These are phyloP conservation scores for Dioscorea cayenensis DNA, from an alignment of 116 monocot species.

Conservation along the genomic window DNA sequence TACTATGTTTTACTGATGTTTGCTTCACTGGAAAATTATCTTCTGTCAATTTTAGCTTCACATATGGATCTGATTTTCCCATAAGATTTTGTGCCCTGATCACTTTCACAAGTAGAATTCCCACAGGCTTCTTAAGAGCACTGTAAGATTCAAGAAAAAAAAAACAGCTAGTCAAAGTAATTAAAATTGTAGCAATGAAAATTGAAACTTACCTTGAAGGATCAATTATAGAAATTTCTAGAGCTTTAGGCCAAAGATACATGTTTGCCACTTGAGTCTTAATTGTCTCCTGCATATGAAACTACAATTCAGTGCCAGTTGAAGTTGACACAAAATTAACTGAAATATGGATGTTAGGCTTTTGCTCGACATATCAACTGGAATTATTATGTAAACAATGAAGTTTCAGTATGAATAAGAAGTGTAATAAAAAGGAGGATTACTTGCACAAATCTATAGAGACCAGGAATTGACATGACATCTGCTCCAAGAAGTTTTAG, in stretches of 20 bases:
- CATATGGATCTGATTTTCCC: slow-evolving; percentile 90
- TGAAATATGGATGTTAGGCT: background rate
- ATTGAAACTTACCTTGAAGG: slow-evolving; percentile 49
- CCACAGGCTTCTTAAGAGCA: slow-evolving; percentile 75
- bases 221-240: slow-evolving; percentile 80
- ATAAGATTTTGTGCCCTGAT: slow-evolving; percentile 65
- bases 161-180: background rate
- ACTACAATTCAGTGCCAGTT: background rate
- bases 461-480: slow-evolving; percentile 87
- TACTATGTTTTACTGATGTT: slow-evolving; percentile 67
- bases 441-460: slow-evolving; percentile 87
- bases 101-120: slow-evolving; percentile 77
- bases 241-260: slow-evolving; percentile 94
- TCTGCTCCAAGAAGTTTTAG: slow-evolving; percentile 90
- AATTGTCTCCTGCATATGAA: slow-evolving; percentile 66
- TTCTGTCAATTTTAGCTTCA: slow-evolving; percentile 77
- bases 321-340: background rate
- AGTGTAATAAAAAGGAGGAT: background rate
- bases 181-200: background rate
- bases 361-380: too few species aligned
- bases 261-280: slow-evolving; percentile 89
- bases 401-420: background rate
- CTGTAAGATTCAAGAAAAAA: slow-evolving; percentile 20
- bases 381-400: background rate
- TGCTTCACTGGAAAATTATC: slow-evolving; percentile 80